Evolutionary conservation across 2,329 filamentous ascomycete genomes (phyloP).

Genomic region (Nemania bipapillata): DNA sequence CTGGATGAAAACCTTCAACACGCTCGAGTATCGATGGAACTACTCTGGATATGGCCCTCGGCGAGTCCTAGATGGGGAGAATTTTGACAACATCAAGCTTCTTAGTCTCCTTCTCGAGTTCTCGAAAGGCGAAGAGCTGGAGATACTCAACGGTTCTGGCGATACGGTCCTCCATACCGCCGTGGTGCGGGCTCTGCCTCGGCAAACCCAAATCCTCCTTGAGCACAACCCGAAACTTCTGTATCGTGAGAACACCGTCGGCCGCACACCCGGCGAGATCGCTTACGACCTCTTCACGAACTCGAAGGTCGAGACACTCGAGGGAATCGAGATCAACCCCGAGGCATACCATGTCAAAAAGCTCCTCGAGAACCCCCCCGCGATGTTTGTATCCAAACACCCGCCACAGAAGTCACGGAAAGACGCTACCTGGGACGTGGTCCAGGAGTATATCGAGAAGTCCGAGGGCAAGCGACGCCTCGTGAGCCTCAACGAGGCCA

Average conservation of each 20-base stretch:
- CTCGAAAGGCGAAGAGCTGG: slow-evolving; percentile 66
- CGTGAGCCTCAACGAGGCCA: slow-evolving; percentile 66
- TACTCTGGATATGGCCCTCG: neutral
- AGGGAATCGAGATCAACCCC: slow-evolving; percentile 5
- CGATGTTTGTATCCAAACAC: slow-evolving; percentile 24
- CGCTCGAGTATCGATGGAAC: neutral
- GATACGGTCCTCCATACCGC: slow-evolving; percentile 72
- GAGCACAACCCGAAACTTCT: slow-evolving; percentile 68
- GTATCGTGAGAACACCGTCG: slow-evolving; percentile 78
- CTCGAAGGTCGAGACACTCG: slow-evolving; percentile 50
- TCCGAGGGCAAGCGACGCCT: slow-evolving; percentile 58
- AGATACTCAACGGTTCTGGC: slow-evolving; percentile 71
- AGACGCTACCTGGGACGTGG: slow-evolving; percentile 45
- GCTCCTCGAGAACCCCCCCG: slow-evolving; percentile 28
- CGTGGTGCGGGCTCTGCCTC: slow-evolving; percentile 55
- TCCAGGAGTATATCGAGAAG: slow-evolving; percentile 44
- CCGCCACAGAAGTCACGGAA: slow-evolving; percentile 20
- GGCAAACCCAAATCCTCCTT: slow-evolving; percentile 60
- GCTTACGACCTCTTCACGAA: slow-evolving; percentile 66
- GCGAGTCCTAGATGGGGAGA: slow-evolving; percentile 38
- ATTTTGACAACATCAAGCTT: slow-evolving; percentile 53
- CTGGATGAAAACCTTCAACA: slow-evolving; percentile 59
- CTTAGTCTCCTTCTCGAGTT: slow-evolving; percentile 64
- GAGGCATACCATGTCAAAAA: neutral
- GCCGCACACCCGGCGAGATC: slow-evolving; percentile 76